phyloP scores from a whole-genome alignment of 371 early-diverging fungal species.

The Mortierella sp. region DNA sequence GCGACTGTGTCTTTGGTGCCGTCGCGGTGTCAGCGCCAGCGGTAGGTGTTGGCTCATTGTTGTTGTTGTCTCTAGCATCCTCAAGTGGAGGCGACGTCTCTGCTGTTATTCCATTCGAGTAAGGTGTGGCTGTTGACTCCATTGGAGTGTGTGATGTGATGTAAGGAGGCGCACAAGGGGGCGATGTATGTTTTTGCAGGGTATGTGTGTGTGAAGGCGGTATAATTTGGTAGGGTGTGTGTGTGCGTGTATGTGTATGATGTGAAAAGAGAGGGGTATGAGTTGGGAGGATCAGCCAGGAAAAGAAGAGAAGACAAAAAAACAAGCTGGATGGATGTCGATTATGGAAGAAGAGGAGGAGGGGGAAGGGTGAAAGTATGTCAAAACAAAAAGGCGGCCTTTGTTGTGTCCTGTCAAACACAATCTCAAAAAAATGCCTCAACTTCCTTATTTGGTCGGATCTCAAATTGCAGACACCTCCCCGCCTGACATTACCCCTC shows the following conservation, averaged over 20 bases:
- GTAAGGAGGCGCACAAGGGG: neutral
- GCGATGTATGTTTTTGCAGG: neutral
- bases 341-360: neutral
- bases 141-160: neutral
- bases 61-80: neutral
- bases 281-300: neutral
- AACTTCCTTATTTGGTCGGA: neutral
- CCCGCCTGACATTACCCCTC: neutral
- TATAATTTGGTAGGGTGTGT: neutral
- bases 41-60: neutral
- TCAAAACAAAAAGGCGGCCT: neutral
- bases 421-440: slow-evolving; percentile 2
- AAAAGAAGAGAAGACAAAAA: neutral
- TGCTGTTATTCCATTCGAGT: neutral
- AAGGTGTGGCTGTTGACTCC: slow-evolving; percentile 5
- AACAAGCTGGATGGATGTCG: neutral
- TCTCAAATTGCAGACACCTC: neutral
- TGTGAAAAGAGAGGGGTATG: neutral
- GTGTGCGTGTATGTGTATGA: neutral
- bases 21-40: neutral
- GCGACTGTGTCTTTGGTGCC: slow-evolving; percentile 12
- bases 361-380: neutral
- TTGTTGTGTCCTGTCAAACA: slow-evolving; percentile 1
- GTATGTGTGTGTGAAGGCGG: too few relatives aligned
- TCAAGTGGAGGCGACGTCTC: neutral